phyloP scores from a whole-genome alignment of 129 eudicot genomes.

The Flaveria linearis region DNA sequence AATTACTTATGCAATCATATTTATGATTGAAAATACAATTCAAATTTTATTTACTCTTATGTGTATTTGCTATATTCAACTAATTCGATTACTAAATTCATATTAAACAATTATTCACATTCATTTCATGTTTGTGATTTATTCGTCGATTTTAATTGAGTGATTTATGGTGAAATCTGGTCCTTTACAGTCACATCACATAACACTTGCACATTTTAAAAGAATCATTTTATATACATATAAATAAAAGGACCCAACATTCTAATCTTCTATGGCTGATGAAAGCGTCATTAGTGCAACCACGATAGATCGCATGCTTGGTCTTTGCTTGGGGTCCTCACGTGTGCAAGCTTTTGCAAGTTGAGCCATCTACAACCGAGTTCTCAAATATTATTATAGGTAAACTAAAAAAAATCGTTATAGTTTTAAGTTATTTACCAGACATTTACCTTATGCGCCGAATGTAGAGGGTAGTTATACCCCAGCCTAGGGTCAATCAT shows the following conservation, averaged over 20 bases:
- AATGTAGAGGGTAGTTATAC: slow-evolving; percentile 63
- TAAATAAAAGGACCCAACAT: not conserved
- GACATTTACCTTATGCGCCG: slow-evolving; percentile 59
- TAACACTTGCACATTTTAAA: not conserved
- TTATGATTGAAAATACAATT: too few species aligned
- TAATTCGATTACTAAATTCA: too few species aligned
- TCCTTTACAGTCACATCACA: not conserved
- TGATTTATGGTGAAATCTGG: too few species aligned
- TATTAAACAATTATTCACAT: too few species aligned
- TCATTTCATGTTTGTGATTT: too few species aligned
- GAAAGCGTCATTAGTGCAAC: slow-evolving; percentile 78
- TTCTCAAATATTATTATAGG: not conserved
- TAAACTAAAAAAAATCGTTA: not conserved
- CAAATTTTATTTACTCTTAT: too few species aligned
- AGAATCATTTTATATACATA: not conserved
- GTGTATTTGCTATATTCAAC: too few species aligned
- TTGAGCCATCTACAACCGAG: slow-evolving; percentile 61
- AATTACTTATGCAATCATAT: too few species aligned
- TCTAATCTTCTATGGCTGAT: slow-evolving; percentile 43
- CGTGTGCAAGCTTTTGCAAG: slow-evolving; percentile 85
- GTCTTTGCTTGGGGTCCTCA: slow-evolving; percentile 70
- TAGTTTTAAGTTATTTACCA: not conserved
- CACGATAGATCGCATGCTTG: slow-evolving; percentile 81
- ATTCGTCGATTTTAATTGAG: too few species aligned
- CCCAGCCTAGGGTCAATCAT: slow-evolving; percentile 79